These are phyloP conservation scores for Perkinsus olseni DNA, from an alignment of 169 alveolate species.

Conservation along the genomic window DNA sequence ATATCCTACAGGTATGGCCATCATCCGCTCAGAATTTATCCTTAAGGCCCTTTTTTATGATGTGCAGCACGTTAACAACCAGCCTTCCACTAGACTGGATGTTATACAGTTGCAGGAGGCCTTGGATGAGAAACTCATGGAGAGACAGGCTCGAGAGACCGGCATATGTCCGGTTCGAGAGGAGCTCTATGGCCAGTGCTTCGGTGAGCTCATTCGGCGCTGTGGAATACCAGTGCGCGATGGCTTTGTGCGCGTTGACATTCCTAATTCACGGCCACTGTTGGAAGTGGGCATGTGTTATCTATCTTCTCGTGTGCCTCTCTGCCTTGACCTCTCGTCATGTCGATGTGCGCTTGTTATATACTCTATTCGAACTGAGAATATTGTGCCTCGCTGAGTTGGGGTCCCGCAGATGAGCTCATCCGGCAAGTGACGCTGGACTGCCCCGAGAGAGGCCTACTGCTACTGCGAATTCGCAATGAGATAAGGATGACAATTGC, in stretches of 20 bases:
- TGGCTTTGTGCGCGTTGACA: no score
- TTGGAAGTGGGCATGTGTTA: no score
- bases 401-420: slow-evolving; percentile 73
- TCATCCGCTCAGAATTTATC: slow-evolving; percentile 30
- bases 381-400: no score
- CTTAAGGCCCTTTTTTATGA: no score
- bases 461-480: slow-evolving; percentile 62
- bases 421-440: slow-evolving; percentile 67
- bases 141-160: slow-evolving; percentile 69
- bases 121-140: slow-evolving; percentile 62
- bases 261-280: no score
- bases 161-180: slow-evolving; percentile 80
- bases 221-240: neutral
- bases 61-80: neutral
- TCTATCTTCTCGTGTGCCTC: no score
- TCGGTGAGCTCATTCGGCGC: slow-evolving; percentile 66
- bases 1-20: slow-evolving; percentile 53
- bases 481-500: slow-evolving; percentile 71
- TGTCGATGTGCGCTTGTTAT: no score
- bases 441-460: slow-evolving; percentile 70
- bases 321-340: no score
- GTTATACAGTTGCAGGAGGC: slow-evolving; percentile 57
- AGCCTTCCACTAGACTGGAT: slow-evolving; percentile 51
- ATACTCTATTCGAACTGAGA: no score
- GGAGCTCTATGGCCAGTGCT: slow-evolving; percentile 69